Percentiles rank a stretch among this genome's conserved stretches.
phyloP scores from a whole-genome alignment of 768 basidiomycete species.

The Amyloporia xantha region DNA sequence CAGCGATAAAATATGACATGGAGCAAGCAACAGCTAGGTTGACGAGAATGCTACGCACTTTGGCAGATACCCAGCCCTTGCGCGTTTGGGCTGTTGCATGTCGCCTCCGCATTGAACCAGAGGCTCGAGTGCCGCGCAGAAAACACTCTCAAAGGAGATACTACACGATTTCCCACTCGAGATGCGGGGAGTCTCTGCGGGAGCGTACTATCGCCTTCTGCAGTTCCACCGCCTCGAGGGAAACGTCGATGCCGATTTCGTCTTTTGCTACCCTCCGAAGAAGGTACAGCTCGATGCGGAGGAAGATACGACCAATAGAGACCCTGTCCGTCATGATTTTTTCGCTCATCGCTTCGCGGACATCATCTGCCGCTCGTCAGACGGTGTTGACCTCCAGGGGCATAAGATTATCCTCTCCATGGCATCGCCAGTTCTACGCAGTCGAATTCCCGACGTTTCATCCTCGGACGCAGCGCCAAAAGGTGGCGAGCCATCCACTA shows the following conservation, averaged over 20 bases:
- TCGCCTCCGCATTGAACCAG: not conserved
- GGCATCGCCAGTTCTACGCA: constrained; percentile 28
- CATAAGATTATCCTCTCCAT: constrained; percentile 28
- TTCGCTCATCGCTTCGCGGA: constrained; percentile 24
- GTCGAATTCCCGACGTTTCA: no score
- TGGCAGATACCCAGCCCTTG: not conserved
- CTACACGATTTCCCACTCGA: not conserved
- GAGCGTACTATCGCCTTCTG: constrained; percentile 8
- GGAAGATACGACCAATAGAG: not conserved
- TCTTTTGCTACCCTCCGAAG: not conserved
- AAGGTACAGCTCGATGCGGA: not conserved
- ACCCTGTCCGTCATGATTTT: not conserved
- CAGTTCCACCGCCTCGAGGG: not conserved
- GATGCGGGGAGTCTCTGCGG: constrained; percentile 4
- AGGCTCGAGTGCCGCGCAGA: not conserved
- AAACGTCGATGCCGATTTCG: not conserved
- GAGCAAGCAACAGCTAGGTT: not conserved
- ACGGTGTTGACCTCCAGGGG: constrained; percentile 33
- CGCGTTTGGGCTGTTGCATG: constrained; percentile 4
- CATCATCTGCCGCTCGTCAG: constrained; percentile 48
- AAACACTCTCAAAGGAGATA: not conserved
- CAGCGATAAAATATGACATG: constrained; percentile 17
- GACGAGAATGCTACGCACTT: not conserved
- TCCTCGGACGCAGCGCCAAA: no score
- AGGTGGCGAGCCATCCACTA: not conserved